Conservation (phyloP, 441 rosid species). For the Erodium trifolium region DNA sequence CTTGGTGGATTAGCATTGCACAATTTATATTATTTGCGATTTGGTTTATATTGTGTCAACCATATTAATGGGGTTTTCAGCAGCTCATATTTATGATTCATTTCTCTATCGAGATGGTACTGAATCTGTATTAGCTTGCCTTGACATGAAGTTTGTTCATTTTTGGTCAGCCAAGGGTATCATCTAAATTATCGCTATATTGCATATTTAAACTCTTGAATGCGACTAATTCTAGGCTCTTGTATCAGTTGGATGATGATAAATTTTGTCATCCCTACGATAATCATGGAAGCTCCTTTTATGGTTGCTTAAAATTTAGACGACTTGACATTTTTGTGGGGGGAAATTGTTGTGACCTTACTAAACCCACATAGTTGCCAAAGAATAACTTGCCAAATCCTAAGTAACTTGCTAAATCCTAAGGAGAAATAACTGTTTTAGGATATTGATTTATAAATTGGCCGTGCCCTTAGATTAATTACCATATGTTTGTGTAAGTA, state of each 20-base stretch:
- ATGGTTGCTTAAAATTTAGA: not conserved
- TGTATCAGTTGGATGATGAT: not conserved
- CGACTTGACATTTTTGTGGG: not conserved
- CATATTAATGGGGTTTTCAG: not conserved
- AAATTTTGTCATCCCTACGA: not conserved
- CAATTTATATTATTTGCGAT: not conserved
- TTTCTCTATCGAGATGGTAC: not conserved
- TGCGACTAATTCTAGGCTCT: not conserved
- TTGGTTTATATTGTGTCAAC: not conserved
- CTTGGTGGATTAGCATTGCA: not conserved
- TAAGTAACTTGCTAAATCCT: not conserved
- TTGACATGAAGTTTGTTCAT: not conserved
- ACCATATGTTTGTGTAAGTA: not conserved
- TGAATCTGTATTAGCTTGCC: slow-evolving; percentile 2
- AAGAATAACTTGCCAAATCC: not conserved
- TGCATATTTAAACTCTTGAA: not conserved
- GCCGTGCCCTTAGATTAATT: not conserved
- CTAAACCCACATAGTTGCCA: not conserved
- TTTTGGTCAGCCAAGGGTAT: not conserved
- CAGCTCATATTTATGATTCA: slow-evolving; percentile 5
- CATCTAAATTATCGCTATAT: not conserved
- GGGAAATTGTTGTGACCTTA: not conserved
- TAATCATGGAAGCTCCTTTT: not conserved
- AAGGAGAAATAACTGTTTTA: not conserved
- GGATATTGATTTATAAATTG: not conserved